Base-by-base conservation (phyloP, 2,329 filamentous ascomycete genomes). In the Periconia sp. region DNA sequence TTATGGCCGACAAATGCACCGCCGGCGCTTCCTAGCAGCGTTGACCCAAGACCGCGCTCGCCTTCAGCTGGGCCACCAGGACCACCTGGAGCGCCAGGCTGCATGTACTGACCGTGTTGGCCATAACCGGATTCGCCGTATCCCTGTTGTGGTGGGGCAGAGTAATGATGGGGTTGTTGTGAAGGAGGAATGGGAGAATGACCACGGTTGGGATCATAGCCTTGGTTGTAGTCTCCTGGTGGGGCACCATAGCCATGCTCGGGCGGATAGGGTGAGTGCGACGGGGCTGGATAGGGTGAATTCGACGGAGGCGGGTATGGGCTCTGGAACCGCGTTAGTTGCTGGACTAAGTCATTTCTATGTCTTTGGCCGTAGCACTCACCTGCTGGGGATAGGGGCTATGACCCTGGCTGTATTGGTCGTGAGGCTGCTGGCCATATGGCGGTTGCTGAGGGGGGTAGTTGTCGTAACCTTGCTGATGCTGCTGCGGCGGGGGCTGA, bases 11-110 rank as follows among this genome's bases (percentile, higher is more conserved):
- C 71, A 56, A 75, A 81, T 6, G 76, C 80, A n/a, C 78, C 80
- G 1, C 72, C 78, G 13, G 74, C 78, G 39, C 78, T 77, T 16
- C 80, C 80, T 1, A 79, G 52, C 18, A 83, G 56, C 3, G 79
- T 76, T 1, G 80, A 77, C 4, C 78, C 79, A 13, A 84, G 72
- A 23, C 81, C 81, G 34, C 79, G 77, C n/a, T 83, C 80, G 50
- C 77, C 80, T 28, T 68, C 71, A 25, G 54, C 62, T 32, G 64
- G 55, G 16, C 61, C 65, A 5, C 61, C 66, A 22, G 65, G 65
- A 10, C 23, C 56, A 23, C 57, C 57, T 4, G 57, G 60, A 18
- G 40, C 64, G 22, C 55, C 55, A 13, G 51, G 53, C 3, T 57
- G 58, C 37, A 39, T 22, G 11, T 43, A 42, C 26, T 51, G 48